These are phyloP conservation scores for Hypoxylon rickii DNA, from an alignment of 495 filamentous ascomycete species.

Conservation along the genomic window DNA sequence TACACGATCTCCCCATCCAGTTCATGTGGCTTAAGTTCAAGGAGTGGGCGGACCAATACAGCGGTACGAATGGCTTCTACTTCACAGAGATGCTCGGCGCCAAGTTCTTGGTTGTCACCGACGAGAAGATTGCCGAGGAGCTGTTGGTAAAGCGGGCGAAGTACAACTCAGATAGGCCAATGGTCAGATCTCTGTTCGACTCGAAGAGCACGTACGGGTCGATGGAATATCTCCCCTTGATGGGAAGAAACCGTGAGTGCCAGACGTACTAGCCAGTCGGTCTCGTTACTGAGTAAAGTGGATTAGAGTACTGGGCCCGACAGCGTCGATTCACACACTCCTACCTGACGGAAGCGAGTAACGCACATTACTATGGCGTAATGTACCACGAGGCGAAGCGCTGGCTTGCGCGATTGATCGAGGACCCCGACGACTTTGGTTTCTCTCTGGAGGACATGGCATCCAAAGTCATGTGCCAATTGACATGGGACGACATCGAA, in stretches of 20 bases:
- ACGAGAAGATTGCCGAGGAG: conserved; percentile 57
- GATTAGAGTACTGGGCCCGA: conserved; percentile 45
- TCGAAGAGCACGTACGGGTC: conserved; percentile 46
- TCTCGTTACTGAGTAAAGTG: conserved; percentile 6
- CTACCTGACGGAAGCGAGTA: conserved; percentile 45
- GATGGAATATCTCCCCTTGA: conserved; percentile 48
- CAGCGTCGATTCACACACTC: conserved; percentile 46
- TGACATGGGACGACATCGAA: conserved; percentile 46
- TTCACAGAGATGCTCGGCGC: conserved; percentile 52
- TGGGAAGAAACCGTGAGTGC: conserved; percentile 47
- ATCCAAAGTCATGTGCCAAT: conserved; percentile 47
- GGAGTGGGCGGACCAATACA: conserved; percentile 54
- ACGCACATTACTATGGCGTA: conserved; percentile 42
- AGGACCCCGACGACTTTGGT: conserved; percentile 45
- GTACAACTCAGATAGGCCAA: conserved; percentile 52
- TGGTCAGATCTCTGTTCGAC: conserved; percentile 47
- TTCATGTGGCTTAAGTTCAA: conserved; percentile 57
- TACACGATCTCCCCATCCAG: conserved; percentile 53
- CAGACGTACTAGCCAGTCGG: background rate
- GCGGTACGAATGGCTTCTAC: conserved; percentile 50
- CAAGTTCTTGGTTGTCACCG: conserved; percentile 54
- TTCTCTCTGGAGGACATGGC: conserved; percentile 48
- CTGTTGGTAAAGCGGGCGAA: conserved; percentile 54
- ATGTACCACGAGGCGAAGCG: conserved; percentile 49
- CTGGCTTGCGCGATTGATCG: conserved; percentile 44